Percentiles rank a stretch among this genome's conserved stretches.
Conservation (phyloP, 2,329 filamentous ascomycete genomes). For the Epichloe scottii region DNA sequence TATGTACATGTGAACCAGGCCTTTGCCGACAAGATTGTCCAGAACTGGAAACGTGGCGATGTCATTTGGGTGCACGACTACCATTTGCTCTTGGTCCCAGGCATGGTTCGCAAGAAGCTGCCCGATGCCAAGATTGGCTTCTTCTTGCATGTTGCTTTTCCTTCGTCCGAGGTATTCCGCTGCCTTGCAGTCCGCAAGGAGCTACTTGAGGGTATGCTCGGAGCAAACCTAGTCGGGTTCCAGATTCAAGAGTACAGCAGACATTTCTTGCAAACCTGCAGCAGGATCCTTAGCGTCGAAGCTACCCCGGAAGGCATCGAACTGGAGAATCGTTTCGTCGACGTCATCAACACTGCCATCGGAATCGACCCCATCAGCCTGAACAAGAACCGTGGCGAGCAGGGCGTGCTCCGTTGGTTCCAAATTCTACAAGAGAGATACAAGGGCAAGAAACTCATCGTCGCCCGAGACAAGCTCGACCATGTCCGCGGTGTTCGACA, state of each 20-base stretch:
- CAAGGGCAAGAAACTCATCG: slow-evolving; percentile 77
- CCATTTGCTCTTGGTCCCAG: slow-evolving; percentile 77
- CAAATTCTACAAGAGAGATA: slow-evolving; percentile 72
- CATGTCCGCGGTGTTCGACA: slow-evolving; percentile 84
- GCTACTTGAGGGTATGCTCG: slow-evolving; percentile 82
- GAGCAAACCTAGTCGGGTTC: slow-evolving; percentile 85
- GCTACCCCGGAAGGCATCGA: slow-evolving; percentile 80
- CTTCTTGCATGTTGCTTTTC: slow-evolving; percentile 90
- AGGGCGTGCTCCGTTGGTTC: slow-evolving; percentile 68
- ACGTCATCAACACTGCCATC: slow-evolving; percentile 75
- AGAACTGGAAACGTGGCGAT: slow-evolving; percentile 88
- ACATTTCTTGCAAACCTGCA: slow-evolving; percentile 93
- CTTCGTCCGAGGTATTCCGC: slow-evolving; percentile 89
- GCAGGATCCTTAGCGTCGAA: slow-evolving; percentile 78
- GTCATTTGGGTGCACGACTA: slow-evolving; percentile 95
- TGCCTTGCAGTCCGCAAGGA: slow-evolving; percentile 80
- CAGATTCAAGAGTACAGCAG: slow-evolving; percentile 88
- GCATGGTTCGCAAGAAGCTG: slow-evolving; percentile 78
- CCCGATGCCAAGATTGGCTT: slow-evolving; percentile 93
- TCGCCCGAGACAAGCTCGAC: slow-evolving; percentile 88
- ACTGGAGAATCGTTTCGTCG: slow-evolving; percentile 84
- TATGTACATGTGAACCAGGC: slow-evolving; percentile 88
- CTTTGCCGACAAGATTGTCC: slow-evolving; percentile 81
- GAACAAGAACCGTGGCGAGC: slow-evolving; percentile 54
- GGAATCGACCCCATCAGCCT: slow-evolving; percentile 79